Evolutionary conservation across 805 yeast genomes (phyloP), one percentile per base, ranked within the genome.

Genomic region (Candida gorgasii): DNA sequence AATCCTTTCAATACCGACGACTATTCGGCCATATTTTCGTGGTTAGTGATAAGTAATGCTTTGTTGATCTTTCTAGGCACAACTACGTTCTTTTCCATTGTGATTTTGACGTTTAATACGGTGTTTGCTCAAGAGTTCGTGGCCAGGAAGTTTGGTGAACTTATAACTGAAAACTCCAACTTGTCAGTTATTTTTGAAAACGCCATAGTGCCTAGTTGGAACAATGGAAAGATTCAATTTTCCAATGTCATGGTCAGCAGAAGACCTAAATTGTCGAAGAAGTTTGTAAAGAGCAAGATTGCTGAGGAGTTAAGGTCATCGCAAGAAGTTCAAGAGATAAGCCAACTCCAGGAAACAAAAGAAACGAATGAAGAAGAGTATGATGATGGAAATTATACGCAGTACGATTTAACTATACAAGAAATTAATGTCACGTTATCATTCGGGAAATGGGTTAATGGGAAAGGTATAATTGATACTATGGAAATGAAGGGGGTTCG

Each of bases 371-470:
- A n/a, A n/a, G 74, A 65, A 19, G 66, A 65, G 15, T 71, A 67
- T 42, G 96, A 86, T 53, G 96, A 89, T 58, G 98, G 97, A 1
- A 93, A 93, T 63, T 93, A 90, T 63, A 92, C 99, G 0, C 99
- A 93, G 60, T 93, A 84, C 60, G 99, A 93, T 61, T 61, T 93
- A 29, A 87, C 95, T 0, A 85, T 93, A 12, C 96, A 92, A 45
- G 86, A 85, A 51, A 83, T 90, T 9, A 82, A 84, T 40, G 78
- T 93, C 0, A 82, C 95, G 1, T 65, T 93, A 13, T 86, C 95
- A 9, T 79, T 93, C 51, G 72, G 78, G 40, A 88, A 89, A 55
- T 93, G 97, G 95, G 67, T 93, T 40, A 84, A 86, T 52, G 98
- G 98, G 0, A 76, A 76, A 40, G 99, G 99, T 0, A 84, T 93